Base-by-base conservation (phyloP, 768 basidiomycete species). In the Suillus luteus region DNA sequence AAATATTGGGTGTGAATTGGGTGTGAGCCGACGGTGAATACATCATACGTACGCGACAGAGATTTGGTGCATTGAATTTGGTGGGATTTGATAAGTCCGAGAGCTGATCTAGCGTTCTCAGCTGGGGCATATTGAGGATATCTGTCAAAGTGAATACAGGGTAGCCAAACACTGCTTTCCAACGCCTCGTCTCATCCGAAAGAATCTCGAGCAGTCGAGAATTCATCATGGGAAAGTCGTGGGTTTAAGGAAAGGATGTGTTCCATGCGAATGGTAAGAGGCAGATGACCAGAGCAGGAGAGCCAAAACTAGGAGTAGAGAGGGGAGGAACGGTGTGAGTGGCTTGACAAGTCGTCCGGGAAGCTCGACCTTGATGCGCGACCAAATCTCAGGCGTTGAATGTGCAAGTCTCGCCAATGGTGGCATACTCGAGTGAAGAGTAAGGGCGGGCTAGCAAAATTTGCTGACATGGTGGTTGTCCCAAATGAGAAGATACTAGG, bases 351-450 rank as follows among this genome's bases (percentile, higher is more conserved):
- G 12, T 35, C 0, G 5, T 19, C 3, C 19, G 7, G 33, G 54
- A 55, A 35, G n/a, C n/a, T 0, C 3, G 6, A 55, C 35, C 5
- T 55, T 6, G 10, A 55, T 55, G n/a, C n/a, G 35, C 12, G n/a
- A 55, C 54, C 54, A 55, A 22, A 55, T 37, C 46, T 24, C 46
- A 7, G 46, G 35, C n/a, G 33, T 37, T 14, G 54, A 55, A 22
- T 22, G n/a, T 37, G 35, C 54, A 22, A 55, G 7, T 8, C 14
- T 22, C n/a, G 35, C 12, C 54, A 55, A 22, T 37, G 54, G 6
- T n/a, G 7, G n/a, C n/a, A 55, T 35, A 55, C 54, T 8, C 35
- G 11, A 22, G 54, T 55, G 35, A 22, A 55, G 54, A 55, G n/a
- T 14, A 55, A 12, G n/a, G 54, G n/a, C 1, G 35, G 35, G 12